Evolutionary conservation across 805 yeast species (phyloP).

Genomic region (Cyberlindnera petersonii): DNA sequence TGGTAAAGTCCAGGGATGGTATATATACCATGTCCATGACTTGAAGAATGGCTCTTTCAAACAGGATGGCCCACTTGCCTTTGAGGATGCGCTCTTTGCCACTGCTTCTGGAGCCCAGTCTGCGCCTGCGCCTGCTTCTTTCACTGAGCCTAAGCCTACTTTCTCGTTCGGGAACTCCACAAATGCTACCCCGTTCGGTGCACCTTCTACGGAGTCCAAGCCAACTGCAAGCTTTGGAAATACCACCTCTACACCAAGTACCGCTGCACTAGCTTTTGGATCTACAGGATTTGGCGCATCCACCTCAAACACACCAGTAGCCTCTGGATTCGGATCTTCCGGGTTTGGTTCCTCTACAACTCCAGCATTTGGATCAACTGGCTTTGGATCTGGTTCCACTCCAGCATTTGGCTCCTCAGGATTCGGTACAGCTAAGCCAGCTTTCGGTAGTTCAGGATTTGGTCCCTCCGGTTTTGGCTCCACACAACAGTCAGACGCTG

Average conservation of each 20-base stretch:
- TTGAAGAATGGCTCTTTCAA: constrained; percentile 36
- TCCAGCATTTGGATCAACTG: constrained; percentile 27
- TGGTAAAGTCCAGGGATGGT: constrained; percentile 62
- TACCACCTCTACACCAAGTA: constrained; percentile 1
- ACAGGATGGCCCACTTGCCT: constrained; percentile 20
- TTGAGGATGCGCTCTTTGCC: constrained; percentile 8
- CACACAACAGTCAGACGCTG: neutral
- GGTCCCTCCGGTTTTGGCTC: constrained; percentile 19
- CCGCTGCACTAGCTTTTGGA: constrained; percentile 7
- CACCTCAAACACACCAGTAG: constrained; percentile 1
- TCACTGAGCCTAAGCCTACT: constrained; percentile 14
- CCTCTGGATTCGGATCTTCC: constrained; percentile 7
- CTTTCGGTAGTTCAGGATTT: constrained; percentile 21
- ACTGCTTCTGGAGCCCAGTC: constrained; percentile 1
- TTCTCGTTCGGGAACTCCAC: constrained; percentile 2
- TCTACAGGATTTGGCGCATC: constrained; percentile 1
- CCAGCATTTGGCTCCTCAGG: neutral
- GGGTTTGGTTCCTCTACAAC: constrained; percentile 12
- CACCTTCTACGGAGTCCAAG: neutral
- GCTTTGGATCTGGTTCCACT: constrained; percentile 11
- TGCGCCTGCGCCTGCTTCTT: neutral
- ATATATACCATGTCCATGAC: constrained; percentile 54
- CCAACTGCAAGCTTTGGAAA: constrained; percentile 10
- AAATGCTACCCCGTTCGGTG: neutral
- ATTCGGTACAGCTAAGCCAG: neutral